A percentile compares a stretch with the other conserved stretches of the same genome.
These are phyloP conservation scores for Dryas integrifolia DNA, from an alignment of 331 rosid species.

Conservation along the genomic window DNA sequence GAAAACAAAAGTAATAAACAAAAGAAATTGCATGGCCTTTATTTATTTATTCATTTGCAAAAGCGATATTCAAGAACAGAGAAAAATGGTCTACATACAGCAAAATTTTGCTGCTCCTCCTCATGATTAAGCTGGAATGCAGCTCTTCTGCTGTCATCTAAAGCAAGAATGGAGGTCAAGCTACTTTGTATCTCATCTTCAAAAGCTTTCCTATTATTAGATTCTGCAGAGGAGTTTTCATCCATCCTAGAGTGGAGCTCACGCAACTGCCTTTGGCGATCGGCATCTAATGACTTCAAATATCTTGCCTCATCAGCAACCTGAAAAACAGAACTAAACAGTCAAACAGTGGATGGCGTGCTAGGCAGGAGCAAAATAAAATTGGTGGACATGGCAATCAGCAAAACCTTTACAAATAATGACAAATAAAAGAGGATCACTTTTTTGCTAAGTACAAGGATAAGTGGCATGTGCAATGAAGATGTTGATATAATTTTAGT, in stretches of 20 bases:
- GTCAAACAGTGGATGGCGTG: slow-evolving; percentile 20
- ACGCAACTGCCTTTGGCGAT: slow-evolving; percentile 67
- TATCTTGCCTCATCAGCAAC: slow-evolving; percentile 76
- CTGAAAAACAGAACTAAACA: slow-evolving; percentile 43
- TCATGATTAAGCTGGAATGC: slow-evolving; percentile 76
- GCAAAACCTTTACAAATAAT: background rate
- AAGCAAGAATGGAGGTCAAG: slow-evolving; percentile 62
- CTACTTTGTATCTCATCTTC: slow-evolving; percentile 77
- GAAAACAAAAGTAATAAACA: slow-evolving; percentile 21
- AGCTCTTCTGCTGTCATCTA: slow-evolving; percentile 78
- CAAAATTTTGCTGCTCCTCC: slow-evolving; percentile 89
- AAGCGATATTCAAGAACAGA: slow-evolving; percentile 17
- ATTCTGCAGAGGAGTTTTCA: slow-evolving; percentile 63
- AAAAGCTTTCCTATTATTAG: slow-evolving; percentile 54
- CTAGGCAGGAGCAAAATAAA: background rate
- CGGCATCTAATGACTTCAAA: slow-evolving; percentile 57
- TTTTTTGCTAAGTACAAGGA: background rate
- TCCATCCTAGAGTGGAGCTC: slow-evolving; percentile 66
- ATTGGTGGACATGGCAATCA: background rate
- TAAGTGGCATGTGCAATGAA: background rate
- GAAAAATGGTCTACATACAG: slow-evolving; percentile 53
- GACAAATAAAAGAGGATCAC: background rate
- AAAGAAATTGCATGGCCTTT: background rate
- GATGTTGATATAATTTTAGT: background rate
- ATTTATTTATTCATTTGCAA: background rate